phyloP scores from a whole-genome alignment of 176 grass and related monocot species.

The Stipa capillata region DNA sequence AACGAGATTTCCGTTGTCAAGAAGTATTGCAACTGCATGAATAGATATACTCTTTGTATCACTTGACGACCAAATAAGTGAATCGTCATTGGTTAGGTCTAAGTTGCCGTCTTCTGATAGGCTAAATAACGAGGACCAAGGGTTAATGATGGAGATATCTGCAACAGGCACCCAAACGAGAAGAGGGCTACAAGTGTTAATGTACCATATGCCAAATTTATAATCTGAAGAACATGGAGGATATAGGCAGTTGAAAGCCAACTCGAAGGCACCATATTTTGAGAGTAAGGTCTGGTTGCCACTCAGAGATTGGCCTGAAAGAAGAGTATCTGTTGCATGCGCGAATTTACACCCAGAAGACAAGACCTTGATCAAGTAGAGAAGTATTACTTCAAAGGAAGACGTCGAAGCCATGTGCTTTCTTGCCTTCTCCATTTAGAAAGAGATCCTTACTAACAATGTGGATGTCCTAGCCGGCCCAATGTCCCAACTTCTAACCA shows the following conservation, averaged over 20 bases:
- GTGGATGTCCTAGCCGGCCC: too few relatives aligned
- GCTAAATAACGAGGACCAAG: neutral
- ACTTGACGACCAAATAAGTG: neutral
- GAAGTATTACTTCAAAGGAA: neutral
- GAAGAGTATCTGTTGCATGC: neutral
- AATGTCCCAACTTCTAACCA: neutral
- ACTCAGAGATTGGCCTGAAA: neutral
- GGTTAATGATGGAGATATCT: neutral
- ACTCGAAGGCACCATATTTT: neutral
- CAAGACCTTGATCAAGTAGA: neutral
- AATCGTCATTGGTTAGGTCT: neutral
- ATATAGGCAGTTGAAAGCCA: neutral
- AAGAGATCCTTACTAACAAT: neutral
- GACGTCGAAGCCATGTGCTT: neutral
- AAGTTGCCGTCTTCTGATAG: neutral
- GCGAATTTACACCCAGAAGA: neutral
- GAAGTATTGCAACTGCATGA: neutral
- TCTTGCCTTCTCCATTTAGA: neutral
- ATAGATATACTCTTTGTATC: neutral
- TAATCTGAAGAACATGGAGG: neutral
- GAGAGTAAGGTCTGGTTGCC: neutral
- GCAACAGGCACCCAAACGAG: neutral
- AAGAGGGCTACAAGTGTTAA: neutral
- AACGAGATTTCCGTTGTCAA: constrained; percentile 7
- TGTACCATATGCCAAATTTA: neutral